Conservation (phyloP, 148 eudicot genomes). For the Chenopodium berlandieri region DNA sequence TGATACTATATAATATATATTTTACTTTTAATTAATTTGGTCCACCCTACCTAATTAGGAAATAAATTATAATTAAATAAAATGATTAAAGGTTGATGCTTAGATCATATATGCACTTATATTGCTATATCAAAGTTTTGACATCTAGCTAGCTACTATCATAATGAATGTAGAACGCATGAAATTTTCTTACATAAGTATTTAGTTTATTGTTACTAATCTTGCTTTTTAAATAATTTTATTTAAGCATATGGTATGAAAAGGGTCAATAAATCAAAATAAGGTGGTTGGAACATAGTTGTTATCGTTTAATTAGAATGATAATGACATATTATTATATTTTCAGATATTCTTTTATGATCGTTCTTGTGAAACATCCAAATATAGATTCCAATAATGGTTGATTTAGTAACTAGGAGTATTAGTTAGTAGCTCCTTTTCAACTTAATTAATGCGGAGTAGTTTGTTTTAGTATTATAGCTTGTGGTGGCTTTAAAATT, state of each 20-base stretch:
- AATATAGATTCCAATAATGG: background rate
- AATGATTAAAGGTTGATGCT: constrained; percentile 8
- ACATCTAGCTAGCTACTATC: background rate
- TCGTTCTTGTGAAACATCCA: background rate
- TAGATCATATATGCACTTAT: background rate
- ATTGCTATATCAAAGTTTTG: background rate
- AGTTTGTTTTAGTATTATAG: background rate
- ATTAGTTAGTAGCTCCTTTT: background rate
- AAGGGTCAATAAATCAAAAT: background rate
- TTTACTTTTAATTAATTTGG: constrained; percentile 8
- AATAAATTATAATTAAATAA: background rate
- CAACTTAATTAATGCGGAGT: background rate
- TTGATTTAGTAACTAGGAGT: background rate
- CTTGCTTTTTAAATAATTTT: background rate
- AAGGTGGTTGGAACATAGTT: background rate
- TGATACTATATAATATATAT: constrained; percentile 5
- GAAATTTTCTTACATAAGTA: background rate
- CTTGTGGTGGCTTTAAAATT: background rate
- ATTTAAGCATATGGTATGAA: background rate
- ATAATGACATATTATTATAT: background rate
- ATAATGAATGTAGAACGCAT: background rate
- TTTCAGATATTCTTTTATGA: background rate
- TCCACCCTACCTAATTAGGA: constrained; percentile 6
- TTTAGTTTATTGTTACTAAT: background rate
- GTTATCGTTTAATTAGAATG: background rate